Evolutionary conservation across 2,329 filamentous ascomycete genomes (phyloP).

Genomic region (Aspergillus luchuensis): DNA sequence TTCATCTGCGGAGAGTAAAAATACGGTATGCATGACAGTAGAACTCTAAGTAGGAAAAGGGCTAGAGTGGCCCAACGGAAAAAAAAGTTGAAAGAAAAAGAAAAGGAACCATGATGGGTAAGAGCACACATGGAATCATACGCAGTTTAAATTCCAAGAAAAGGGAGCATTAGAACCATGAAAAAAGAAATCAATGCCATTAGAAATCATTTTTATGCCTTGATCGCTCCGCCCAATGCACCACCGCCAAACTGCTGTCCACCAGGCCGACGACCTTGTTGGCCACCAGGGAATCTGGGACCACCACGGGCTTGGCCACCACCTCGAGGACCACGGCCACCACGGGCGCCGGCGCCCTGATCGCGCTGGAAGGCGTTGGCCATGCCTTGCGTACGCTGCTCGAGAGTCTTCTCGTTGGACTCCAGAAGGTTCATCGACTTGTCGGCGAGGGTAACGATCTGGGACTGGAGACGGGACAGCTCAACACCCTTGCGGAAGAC

Average conservation of each 20-base stretch:
- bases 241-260: slow-evolving; percentile 54
- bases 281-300: slow-evolving; percentile 40
- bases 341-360: slow-evolving; percentile 71
- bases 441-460: slow-evolving; percentile 90
- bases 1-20: slow-evolving; percentile 24
- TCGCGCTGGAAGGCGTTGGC: slow-evolving; percentile 94
- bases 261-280: slow-evolving; percentile 48
- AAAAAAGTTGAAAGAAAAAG: background rate
- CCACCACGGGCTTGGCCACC: slow-evolving; percentile 43
- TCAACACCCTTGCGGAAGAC: slow-evolving; percentile 99
- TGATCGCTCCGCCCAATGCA: slow-evolving; percentile 54
- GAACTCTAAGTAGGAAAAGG: slow-evolving; percentile 11
- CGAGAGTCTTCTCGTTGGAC: slow-evolving; percentile 93
- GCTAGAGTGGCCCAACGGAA: slow-evolving; percentile 4
- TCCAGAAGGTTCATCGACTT: slow-evolving; percentile 96
- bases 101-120: slow-evolving; percentile 12
- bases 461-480: slow-evolving; percentile 89
- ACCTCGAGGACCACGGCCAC: slow-evolving; percentile 59
- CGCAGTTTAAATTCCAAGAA: slow-evolving; percentile 24
- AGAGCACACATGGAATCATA: slow-evolving; percentile 24
- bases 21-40: slow-evolving; percentile 20
- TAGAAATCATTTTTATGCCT: slow-evolving; percentile 46
- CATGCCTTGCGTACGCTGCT: slow-evolving; percentile 95
- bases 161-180: slow-evolving; percentile 28
- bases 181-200: slow-evolving; percentile 35